These are phyloP conservation scores for Aspergillus flavus DNA, from an alignment of 2,329 filamentous ascomycete species.

Conservation along the genomic window DNA sequence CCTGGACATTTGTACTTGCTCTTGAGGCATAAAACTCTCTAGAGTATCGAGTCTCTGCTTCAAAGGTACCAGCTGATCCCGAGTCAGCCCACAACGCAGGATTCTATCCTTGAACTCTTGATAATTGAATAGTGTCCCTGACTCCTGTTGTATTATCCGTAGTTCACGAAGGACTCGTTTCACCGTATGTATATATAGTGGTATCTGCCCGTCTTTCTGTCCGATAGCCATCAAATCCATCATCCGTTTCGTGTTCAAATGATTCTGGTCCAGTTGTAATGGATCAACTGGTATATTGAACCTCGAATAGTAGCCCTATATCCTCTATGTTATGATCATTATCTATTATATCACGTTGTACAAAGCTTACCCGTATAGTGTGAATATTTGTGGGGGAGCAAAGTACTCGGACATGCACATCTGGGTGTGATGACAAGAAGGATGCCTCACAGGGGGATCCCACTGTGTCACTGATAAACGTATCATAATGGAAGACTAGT, in stretches of 20 bases:
- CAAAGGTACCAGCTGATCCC: constrained; percentile 18
- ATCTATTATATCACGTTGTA: background rate
- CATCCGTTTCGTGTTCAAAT: constrained; percentile 63
- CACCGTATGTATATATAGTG: constrained; percentile 62
- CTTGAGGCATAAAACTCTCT: constrained; percentile 25
- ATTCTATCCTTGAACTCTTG: constrained; percentile 44
- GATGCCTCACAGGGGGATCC: constrained; percentile 63
- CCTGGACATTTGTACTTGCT: background rate
- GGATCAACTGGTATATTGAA: constrained; percentile 54
- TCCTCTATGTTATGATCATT: background rate
- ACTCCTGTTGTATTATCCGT: constrained; percentile 42
- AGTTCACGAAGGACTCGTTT: constrained; percentile 60
- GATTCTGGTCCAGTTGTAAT: constrained; percentile 53
- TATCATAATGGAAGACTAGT: constrained; percentile 68
- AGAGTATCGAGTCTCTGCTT: constrained; percentile 24
- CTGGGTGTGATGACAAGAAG: constrained; percentile 50
- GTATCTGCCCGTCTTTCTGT: constrained; percentile 41
- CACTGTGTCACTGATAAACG: constrained; percentile 52
- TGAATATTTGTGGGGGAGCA: constrained; percentile 58
- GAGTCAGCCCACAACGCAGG: constrained; percentile 6
- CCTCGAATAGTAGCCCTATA: constrained; percentile 44
- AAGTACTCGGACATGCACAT: constrained; percentile 55
- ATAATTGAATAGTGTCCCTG: constrained; percentile 53
- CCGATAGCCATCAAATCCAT: constrained; percentile 62
- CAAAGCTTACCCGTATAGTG: constrained; percentile 11